These are phyloP conservation scores for Mortierella sp. DNA, from an alignment of 371 early-diverging fungal genomes.

Conservation along the genomic window DNA sequence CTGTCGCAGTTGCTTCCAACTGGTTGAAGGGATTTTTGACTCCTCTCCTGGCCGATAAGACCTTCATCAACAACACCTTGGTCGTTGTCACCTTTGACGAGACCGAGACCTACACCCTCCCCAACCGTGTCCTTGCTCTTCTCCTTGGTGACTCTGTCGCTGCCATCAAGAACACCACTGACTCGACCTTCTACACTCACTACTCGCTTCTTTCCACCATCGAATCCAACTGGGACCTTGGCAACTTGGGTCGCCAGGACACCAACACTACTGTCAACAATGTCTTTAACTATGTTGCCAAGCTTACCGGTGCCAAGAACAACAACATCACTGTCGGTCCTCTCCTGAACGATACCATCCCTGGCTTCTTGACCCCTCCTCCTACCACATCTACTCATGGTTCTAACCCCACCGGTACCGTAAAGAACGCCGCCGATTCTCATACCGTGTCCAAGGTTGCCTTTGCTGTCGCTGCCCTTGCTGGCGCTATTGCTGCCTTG, in stretches of 20 bases:
- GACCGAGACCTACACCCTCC: conserved; percentile 43
- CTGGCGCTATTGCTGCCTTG: conserved; percentile 25
- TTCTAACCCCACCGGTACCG: conserved; percentile 9
- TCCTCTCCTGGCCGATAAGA: conserved; percentile 65
- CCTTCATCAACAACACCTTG: conserved; percentile 66
- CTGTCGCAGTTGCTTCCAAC: conserved; percentile 62
- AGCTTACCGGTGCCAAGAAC: conserved; percentile 54
- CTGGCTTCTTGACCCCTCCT: conserved; percentile 59
- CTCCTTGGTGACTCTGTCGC: conserved; percentile 69
- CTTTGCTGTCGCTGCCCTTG: conserved; percentile 13
- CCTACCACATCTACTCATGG: conserved; percentile 21
- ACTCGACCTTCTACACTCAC: conserved; percentile 70
- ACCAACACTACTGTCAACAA: conserved; percentile 56
- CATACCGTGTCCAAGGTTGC: conserved; percentile 23
- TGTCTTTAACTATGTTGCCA: conserved; percentile 58
- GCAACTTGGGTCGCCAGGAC: conserved; percentile 70
- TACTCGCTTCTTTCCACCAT: conserved; percentile 74
- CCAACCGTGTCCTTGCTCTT: conserved; percentile 65
- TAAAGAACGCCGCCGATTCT: conserved; percentile 20
- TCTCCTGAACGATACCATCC: conserved; percentile 48
- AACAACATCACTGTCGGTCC: conserved; percentile 55
- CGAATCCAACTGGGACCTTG: conserved; percentile 75
- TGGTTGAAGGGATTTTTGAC: conserved; percentile 72
- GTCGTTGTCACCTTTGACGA: conserved; percentile 73
- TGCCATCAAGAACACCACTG: conserved; percentile 61